Percentiles rank a stretch among this genome's conserved stretches.
Conservation (phyloP, 352 stramenopile genomes). For the Globisporangium apiculatum region DNA sequence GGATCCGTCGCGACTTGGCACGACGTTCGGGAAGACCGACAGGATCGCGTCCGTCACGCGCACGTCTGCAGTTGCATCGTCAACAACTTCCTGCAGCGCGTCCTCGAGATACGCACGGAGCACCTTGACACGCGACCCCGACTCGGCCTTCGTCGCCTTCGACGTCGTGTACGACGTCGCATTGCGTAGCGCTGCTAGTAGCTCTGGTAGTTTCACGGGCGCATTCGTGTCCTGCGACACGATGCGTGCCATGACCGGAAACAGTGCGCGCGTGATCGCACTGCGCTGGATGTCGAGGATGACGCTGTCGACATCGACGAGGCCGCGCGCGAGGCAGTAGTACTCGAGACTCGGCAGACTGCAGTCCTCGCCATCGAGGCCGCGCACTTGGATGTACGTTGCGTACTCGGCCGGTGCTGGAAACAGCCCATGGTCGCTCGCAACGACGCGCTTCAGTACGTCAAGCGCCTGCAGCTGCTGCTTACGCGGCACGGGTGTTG, state of each 20-base stretch:
- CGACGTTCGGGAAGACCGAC: constrained; percentile 21
- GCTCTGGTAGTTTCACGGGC: constrained; percentile 28
- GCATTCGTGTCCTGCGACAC: constrained; percentile 43
- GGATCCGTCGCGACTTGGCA: neutral
- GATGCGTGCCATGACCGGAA: constrained; percentile 43
- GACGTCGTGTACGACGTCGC: constrained; percentile 10
- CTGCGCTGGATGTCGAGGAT: constrained; percentile 29
- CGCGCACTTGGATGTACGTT: constrained; percentile 35
- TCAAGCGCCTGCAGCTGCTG: constrained; percentile 32
- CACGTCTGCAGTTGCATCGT: constrained; percentile 21
- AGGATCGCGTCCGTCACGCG: constrained; percentile 30
- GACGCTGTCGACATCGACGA: constrained; percentile 40
- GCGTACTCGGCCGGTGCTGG: constrained; percentile 37
- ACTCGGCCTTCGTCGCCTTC: neutral
- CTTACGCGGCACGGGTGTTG: constrained; percentile 22
- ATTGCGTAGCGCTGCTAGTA: constrained; percentile 27
- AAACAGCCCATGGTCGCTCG: constrained; percentile 43
- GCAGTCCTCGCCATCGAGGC: constrained; percentile 41
- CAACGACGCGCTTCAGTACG: constrained; percentile 36
- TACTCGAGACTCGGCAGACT: constrained; percentile 35
- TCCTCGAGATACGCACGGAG: constrained; percentile 27
- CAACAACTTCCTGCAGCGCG: constrained; percentile 23
- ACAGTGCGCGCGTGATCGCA: constrained; percentile 33
- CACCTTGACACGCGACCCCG: constrained; percentile 19
- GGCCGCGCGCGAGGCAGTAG: constrained; percentile 38